Conservation (phyloP, 805 yeast species). For the Scheffersomyces stipitis region DNA sequence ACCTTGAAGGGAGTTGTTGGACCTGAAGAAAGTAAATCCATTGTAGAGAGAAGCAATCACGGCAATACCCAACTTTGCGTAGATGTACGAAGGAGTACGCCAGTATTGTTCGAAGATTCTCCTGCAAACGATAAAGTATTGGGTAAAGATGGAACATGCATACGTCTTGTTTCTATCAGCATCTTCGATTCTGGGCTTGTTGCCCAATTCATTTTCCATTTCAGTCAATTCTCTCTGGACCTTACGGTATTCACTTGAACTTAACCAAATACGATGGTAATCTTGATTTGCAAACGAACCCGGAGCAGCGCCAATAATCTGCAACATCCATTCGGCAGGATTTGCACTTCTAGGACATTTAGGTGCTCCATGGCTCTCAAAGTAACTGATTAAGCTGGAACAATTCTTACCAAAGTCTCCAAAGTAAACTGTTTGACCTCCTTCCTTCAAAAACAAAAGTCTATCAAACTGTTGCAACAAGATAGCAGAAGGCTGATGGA, state of each 20-base stretch:
- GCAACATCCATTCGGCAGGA: slow-evolving; percentile 55
- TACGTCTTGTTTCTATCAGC: slow-evolving; percentile 8
- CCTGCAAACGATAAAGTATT: slow-evolving; percentile 9
- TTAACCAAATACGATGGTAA: slow-evolving; percentile 23
- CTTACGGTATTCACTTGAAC: slow-evolving; percentile 16
- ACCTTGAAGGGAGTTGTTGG: slow-evolving; percentile 19
- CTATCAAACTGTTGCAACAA: slow-evolving; percentile 76
- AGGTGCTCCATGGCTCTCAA: slow-evolving; percentile 64
- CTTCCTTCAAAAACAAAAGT: slow-evolving; percentile 63
- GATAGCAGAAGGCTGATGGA: slow-evolving; percentile 83
- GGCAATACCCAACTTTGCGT: slow-evolving; percentile 12
- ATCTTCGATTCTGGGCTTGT: slow-evolving; percentile 9
- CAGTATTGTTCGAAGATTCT: slow-evolving; percentile 23
- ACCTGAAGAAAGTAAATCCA: slow-evolving; percentile 14
- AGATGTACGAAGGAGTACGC: slow-evolving; percentile 27
- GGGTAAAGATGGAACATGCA: slow-evolving; percentile 9
- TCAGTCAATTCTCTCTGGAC: slow-evolving; percentile 14
- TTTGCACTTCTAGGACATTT: slow-evolving; percentile 69
- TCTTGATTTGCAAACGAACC: slow-evolving; percentile 26
- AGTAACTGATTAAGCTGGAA: slow-evolving; percentile 58
- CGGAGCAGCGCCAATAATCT: slow-evolving; percentile 30
- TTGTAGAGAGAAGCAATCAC: slow-evolving; percentile 12
- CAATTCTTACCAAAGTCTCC: slow-evolving; percentile 70
- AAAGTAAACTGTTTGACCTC: slow-evolving; percentile 75
- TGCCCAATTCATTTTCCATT: slow-evolving; percentile 18